phyloP scores from a whole-genome alignment of 2,329 filamentous ascomycete species.

The Cladosporium sp. region DNA sequence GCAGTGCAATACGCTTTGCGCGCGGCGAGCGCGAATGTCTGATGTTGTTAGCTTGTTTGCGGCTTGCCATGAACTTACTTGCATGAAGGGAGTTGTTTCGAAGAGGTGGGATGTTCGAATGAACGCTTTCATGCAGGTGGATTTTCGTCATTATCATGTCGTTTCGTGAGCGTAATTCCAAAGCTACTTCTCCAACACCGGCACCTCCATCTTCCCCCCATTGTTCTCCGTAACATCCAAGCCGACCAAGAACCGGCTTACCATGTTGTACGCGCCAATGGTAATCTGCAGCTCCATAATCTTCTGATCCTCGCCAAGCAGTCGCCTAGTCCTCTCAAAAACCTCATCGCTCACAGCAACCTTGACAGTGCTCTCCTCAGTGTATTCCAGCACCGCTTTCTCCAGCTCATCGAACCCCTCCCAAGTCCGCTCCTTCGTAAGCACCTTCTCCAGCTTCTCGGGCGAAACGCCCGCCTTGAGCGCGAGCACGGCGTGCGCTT shows the following conservation, averaged over 20 bases:
- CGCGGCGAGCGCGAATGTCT: too few species aligned
- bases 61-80: too few species aligned
- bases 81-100: too few species aligned
- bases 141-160: too few species aligned
- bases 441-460: slow-evolving; percentile 22
- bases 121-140: too few species aligned
- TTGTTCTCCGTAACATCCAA: slow-evolving; percentile 35
- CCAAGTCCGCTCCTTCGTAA: slow-evolving; percentile 18
- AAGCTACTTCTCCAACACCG: slow-evolving; percentile 12
- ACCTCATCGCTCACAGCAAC: slow-evolving; percentile 26
- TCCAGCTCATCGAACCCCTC: slow-evolving; percentile 25
- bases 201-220: slow-evolving; percentile 30
- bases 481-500: slow-evolving; percentile 27
- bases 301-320: slow-evolving; percentile 27
- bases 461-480: slow-evolving; percentile 26
- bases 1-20: too few species aligned
- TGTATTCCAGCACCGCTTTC: slow-evolving; percentile 28
- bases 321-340: slow-evolving; percentile 25
- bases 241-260: slow-evolving; percentile 32
- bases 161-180: not conserved
- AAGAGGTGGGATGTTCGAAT: too few species aligned
- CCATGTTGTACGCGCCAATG: slow-evolving; percentile 34
- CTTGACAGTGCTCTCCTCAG: slow-evolving; percentile 29
- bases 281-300: slow-evolving; percentile 33
- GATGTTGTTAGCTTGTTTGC: too few species aligned